These are phyloP conservation scores for Sparassis latifolia DNA, from an alignment of 1,284 basidiomycete genomes.

Conservation along the genomic window DNA sequence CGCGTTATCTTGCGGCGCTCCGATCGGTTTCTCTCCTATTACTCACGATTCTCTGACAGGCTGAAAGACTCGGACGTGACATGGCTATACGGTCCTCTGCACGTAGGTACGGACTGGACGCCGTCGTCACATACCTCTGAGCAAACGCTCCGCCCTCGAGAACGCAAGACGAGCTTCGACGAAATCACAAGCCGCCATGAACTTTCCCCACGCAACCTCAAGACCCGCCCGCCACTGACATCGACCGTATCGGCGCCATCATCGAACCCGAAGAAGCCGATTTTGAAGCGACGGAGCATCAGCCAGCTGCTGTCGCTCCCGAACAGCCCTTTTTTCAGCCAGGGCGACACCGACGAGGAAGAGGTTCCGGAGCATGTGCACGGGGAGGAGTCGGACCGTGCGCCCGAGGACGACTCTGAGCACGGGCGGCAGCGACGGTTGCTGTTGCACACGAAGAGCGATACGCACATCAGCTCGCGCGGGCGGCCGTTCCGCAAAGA, in stretches of 20 bases:
- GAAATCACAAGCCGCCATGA: conserved; percentile 30
- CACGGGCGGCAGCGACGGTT: conserved; percentile 39
- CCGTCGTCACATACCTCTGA: conserved; percentile 31
- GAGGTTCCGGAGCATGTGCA: conserved; percentile 23
- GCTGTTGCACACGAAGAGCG: conserved; percentile 76
- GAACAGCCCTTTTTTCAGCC: conserved; percentile 49
- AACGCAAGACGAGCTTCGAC: conserved; percentile 21
- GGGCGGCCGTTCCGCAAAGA: conserved; percentile 51
- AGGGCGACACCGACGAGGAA: conserved; percentile 31
- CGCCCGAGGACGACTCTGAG: not conserved
- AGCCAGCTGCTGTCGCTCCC: conserved; percentile 77
- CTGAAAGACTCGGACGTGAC: conserved; percentile 99
- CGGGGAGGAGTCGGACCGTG: conserved; percentile 18
- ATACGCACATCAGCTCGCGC: conserved; percentile 68
- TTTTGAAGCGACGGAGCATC: conserved; percentile 93
- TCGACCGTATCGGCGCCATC: conserved; percentile 18
- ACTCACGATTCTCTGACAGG: conserved; percentile 44
- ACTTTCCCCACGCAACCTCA: conserved; percentile 7
- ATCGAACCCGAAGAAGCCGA: conserved; percentile 65
- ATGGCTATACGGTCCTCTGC: conserved; percentile 97
- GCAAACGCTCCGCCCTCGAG: conserved; percentile 9
- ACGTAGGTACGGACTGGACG: conserved; percentile 79
- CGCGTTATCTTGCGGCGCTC: too few species aligned
- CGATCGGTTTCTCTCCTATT: not conserved
- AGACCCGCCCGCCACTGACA: too few species aligned